Evolutionary conservation across 225 moss, liverwort and hornwort genomes (phyloP).

Genomic region (Straminergon stramineum): DNA sequence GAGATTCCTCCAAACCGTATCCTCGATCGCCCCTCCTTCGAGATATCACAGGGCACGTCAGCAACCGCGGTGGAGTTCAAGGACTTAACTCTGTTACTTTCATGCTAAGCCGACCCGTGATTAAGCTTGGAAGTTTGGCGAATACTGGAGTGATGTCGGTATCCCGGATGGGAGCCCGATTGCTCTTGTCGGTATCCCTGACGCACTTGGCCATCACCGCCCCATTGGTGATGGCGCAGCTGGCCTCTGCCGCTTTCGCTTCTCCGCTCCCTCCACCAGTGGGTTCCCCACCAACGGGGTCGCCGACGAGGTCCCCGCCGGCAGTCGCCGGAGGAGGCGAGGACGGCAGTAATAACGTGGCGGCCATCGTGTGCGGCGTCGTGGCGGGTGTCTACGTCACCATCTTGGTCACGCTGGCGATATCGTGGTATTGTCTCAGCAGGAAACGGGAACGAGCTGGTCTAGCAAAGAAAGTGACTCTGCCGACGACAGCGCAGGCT

Average conservation of each 20-base stretch:
- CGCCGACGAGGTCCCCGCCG: not conserved
- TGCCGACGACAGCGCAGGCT: not conserved
- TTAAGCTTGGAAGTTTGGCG: not conserved
- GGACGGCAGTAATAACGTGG: not conserved
- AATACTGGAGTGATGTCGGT: not conserved
- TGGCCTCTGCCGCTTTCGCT: rapidly evolving
- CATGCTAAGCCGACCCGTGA: not conserved
- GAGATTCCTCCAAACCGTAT: not conserved
- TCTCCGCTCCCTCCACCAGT: not conserved
- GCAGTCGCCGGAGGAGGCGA: not conserved
- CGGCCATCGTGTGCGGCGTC: not conserved
- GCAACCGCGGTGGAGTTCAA: not conserved
- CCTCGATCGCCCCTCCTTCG: not conserved
- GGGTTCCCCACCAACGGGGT: not conserved
- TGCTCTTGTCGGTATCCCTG: not conserved
- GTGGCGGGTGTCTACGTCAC: not conserved
- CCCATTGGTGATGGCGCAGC: not conserved
- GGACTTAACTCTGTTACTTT: not conserved
- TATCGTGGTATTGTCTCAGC: not conserved
- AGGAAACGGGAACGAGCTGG: not conserved
- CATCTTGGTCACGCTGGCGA: not conserved
- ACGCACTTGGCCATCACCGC: not conserved
- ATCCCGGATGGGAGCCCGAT: not conserved
- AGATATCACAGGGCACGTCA: not conserved
- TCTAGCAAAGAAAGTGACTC: not conserved